A percentile compares a stretch with the other conserved stretches of the same genome.
phyloP scores from a whole-genome alignment of 306 rosid genomes.

The Castanea sativa region DNA sequence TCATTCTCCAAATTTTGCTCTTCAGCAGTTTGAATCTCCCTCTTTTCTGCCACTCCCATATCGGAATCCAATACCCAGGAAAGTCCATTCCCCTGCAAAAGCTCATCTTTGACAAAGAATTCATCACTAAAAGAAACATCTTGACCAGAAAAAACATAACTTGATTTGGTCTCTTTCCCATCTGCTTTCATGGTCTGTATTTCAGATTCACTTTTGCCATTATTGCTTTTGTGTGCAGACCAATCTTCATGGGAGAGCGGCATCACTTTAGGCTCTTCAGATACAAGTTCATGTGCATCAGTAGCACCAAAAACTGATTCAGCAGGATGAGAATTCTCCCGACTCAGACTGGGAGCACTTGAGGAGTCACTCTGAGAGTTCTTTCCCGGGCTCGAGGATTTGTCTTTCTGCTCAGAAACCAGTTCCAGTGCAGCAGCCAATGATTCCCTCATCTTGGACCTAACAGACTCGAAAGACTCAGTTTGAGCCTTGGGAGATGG shows the following conservation, averaged over 20 bases:
- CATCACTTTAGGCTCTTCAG: constrained; percentile 25
- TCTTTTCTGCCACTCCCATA: constrained; percentile 37
- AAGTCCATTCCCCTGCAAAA: constrained; percentile 95
- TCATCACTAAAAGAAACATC: constrained; percentile 75
- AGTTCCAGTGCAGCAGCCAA: constrained; percentile 72
- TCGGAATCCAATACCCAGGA: constrained; percentile 89
- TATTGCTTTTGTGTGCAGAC: constrained; percentile 28
- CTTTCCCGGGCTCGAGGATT: constrained; percentile 16
- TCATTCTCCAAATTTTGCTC: constrained; percentile 40
- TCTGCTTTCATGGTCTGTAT: constrained; percentile 26
- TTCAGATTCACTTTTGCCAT: constrained; percentile 24
- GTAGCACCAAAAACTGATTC: constrained; percentile 24
- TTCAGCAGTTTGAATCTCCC: constrained; percentile 37
- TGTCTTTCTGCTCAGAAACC: constrained; percentile 54
- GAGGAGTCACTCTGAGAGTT: constrained; percentile 33
- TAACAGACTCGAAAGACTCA: constrained; percentile 75
- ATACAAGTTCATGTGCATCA: constrained; percentile 32
- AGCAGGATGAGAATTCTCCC: constrained; percentile 31
- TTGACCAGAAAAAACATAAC: constrained; percentile 57
- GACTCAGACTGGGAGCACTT: constrained; percentile 21
- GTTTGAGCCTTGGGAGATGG: constrained; percentile 52
- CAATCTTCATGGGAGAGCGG: constrained; percentile 22
- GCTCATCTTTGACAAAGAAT: constrained; percentile 81
- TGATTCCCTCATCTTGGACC: constrained; percentile 98
- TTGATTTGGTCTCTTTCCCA: constrained; percentile 57